Base-by-base conservation (phyloP, 2,329 filamentous ascomycete genomes). In the Nigrospora sphaerica region DNA sequence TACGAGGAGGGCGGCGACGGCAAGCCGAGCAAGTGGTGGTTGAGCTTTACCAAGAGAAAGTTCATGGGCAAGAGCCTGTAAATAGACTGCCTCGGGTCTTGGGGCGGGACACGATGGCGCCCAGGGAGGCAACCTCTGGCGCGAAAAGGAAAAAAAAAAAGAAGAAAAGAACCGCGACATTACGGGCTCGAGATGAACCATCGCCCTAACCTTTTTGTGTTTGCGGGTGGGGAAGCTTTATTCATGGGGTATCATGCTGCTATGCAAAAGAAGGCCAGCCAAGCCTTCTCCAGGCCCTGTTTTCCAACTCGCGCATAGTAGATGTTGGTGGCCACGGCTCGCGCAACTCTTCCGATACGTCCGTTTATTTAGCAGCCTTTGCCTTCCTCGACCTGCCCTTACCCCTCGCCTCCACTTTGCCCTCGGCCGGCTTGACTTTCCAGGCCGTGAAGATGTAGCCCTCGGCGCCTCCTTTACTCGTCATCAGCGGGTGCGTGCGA, bases 31-130 rank as follows among this genome's bases (percentile, higher is more conserved):
- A 80, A 95, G 82, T 97, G 92, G 88, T 98, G 93, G 93, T 71
- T 98, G 66, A 97, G 93, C 76, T 98, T 96, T 67, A 88, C 88
- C 45, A 97, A 97, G 83, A 85, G 93, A 72, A 96, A 96, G 81
- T 98, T 98, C 65, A 97, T 98, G 93, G 91, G 91, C 66, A 97
- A 97, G 81, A 80, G 81, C 56, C 73, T 93, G 70, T 91, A 75
- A 66, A 28, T 28, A 28, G 7, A 28, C 2, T 7, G 23, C 23
- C 23, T n/a, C 14, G 6, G 35, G 11, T 13, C 35, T 40, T 12
- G 14, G 18, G 35, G 35, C 10, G 12, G 11, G 35, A 14, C 5
- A 40, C 19, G 38, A 18, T 28, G 23, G 23, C 23, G 23, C 23
- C 23, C 23, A 2, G 5, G 5, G 23, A 6, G 23, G 23, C 23